A percentile compares a stretch with the other conserved stretches of the same genome.
Conservation (phyloP, 2,329 filamentous ascomycete genomes). For the Fusarium sp. region DNA sequence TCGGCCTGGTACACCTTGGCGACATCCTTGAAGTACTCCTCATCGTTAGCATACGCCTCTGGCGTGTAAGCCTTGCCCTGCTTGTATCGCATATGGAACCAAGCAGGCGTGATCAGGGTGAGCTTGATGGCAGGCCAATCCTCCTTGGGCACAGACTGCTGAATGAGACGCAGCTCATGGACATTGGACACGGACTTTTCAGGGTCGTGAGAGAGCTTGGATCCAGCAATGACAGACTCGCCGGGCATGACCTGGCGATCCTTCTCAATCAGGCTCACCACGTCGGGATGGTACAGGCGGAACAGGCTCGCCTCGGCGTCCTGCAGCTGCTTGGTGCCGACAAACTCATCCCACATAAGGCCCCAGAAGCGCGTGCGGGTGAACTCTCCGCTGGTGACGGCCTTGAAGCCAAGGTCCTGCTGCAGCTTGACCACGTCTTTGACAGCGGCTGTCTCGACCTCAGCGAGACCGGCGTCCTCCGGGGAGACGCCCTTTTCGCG, state of each 20-base stretch:
- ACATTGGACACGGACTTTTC: slow-evolving; percentile 59
- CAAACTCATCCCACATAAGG: slow-evolving; percentile 66
- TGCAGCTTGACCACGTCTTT: slow-evolving; percentile 74
- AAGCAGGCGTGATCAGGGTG: slow-evolving; percentile 66
- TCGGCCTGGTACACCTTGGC: slow-evolving; percentile 75
- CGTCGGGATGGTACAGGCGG: slow-evolving; percentile 66
- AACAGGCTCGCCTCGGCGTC: slow-evolving; percentile 65
- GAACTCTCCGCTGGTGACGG: slow-evolving; percentile 79
- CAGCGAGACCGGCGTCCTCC: slow-evolving; percentile 66
- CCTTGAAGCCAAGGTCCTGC: slow-evolving; percentile 73
- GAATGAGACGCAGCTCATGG: slow-evolving; percentile 62
- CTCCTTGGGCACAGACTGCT: slow-evolving; percentile 58
- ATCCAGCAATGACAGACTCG: slow-evolving; percentile 64
- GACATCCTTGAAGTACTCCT: slow-evolving; percentile 73
- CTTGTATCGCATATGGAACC: slow-evolving; percentile 46
- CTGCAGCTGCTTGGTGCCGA: slow-evolving; percentile 60
- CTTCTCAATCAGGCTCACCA: slow-evolving; percentile 64
- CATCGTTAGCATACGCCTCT: slow-evolving; percentile 43
- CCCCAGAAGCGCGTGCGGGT: slow-evolving; percentile 61
- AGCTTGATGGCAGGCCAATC: slow-evolving; percentile 65
- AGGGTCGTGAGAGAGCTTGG: slow-evolving; percentile 59
- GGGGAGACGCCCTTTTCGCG: slow-evolving; percentile 54
- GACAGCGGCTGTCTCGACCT: slow-evolving; percentile 67
- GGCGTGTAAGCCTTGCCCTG: slow-evolving; percentile 44
- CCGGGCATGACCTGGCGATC: slow-evolving; percentile 67